Percentiles rank a stretch among this genome's conserved stretches.
phyloP scores from a whole-genome alignment of 331 rosid genomes.

The Acacia pycnantha region DNA sequence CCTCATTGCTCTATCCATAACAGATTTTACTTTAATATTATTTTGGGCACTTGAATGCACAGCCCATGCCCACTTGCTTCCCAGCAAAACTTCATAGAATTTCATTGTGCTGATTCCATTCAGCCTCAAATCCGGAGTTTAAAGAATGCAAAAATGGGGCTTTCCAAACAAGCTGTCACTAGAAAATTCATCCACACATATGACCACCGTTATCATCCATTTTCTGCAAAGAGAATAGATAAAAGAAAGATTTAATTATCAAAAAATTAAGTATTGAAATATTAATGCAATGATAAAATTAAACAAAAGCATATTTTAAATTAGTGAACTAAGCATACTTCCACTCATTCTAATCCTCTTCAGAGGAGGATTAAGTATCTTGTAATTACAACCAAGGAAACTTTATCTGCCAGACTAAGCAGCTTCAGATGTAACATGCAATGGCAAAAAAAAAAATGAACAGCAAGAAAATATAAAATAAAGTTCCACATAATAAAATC shows the following conservation, averaged over 20 bases:
- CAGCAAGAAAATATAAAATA: neutral
- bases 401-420: neutral
- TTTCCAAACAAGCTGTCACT: constrained; percentile 19
- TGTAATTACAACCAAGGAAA: neutral
- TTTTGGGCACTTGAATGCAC: constrained; percentile 1
- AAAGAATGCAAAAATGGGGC: constrained; percentile 1
- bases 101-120: constrained; percentile 19
- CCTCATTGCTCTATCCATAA: constrained; percentile 10
- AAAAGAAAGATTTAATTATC: constrained; percentile 12
- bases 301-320: neutral
- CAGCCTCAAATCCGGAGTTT: constrained; percentile 13
- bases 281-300: constrained; percentile 14
- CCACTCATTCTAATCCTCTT: neutral
- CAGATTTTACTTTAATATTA: neutral
- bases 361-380: neutral
- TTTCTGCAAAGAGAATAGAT: constrained; percentile 51
- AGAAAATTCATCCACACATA: constrained; percentile 28
- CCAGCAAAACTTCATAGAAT: constrained; percentile 3
- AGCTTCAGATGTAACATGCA: neutral
- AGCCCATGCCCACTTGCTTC: neutral
- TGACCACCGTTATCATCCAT: constrained; percentile 38
- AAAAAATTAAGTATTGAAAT: neutral
- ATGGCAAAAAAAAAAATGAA: neutral
- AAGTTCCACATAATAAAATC: neutral
- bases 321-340: neutral